phyloP scores from a whole-genome alignment of 768 basidiomycete genomes.

The Cubamyces lactineus region DNA sequence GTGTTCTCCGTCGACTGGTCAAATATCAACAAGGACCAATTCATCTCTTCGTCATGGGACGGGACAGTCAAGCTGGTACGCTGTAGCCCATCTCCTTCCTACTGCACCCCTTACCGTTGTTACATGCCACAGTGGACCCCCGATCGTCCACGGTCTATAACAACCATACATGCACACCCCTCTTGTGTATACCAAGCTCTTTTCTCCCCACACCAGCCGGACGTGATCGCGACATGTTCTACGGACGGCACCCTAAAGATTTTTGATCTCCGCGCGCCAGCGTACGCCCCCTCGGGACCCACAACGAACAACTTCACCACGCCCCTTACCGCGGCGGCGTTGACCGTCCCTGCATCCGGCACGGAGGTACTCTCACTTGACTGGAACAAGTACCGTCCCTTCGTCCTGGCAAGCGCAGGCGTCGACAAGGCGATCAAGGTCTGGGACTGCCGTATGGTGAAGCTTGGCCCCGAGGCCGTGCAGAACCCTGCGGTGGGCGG shows the following conservation, averaged over 20 bases:
- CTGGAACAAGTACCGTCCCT: constrained; percentile 92
- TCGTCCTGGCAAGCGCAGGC: constrained; percentile 74
- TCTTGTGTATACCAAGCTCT: constrained; percentile 88
- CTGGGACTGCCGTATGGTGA: constrained; percentile 90
- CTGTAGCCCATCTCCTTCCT: constrained; percentile 17
- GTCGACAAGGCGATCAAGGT: constrained; percentile 78
- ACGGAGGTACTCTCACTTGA: constrained; percentile 83
- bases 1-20: constrained; percentile 97
- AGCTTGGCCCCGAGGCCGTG: constrained; percentile 49
- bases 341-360: constrained; percentile 78
- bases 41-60: constrained; percentile 91
- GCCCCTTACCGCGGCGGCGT: constrained; percentile 68
- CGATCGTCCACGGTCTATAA: constrained; percentile 74
- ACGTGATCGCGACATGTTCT: constrained; percentile 80
- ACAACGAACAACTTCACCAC: constrained; percentile 60
- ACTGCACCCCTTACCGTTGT: constrained; percentile 7
- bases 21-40: constrained; percentile 86
- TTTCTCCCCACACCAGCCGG: constrained; percentile 91
- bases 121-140: constrained; percentile 74
- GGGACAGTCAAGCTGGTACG: constrained; percentile 85
- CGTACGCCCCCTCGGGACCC: constrained; percentile 53
- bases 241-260: constrained; percentile 84
- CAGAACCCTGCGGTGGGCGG: constrained; percentile 62
- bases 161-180: constrained; percentile 81
- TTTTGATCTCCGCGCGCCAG: constrained; percentile 74